Conservation (phyloP, 371 early-diverging fungal genomes). For the Mortierella sp. region DNA sequence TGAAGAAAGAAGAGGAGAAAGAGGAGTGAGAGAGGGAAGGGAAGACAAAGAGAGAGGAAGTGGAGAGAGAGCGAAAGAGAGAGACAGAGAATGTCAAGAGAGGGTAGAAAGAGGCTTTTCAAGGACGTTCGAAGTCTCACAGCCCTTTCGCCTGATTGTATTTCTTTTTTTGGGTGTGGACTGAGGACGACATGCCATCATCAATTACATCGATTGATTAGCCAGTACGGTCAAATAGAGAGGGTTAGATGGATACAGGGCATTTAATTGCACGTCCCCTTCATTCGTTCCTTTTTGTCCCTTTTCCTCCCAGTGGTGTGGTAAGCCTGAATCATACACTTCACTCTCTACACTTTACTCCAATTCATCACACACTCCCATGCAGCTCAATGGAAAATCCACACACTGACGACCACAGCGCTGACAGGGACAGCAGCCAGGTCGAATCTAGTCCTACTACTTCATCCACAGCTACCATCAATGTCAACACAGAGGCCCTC, state of each 20-base stretch:
- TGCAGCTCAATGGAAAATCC: not conserved
- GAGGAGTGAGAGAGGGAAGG: not conserved
- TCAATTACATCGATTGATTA: not conserved
- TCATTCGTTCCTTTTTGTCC: not conserved
- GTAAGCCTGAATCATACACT: not conserved
- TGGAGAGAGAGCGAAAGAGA: no score
- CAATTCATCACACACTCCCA: not conserved
- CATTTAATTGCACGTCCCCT: not conserved
- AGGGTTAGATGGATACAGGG: not conserved
- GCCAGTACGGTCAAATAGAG: not conserved
- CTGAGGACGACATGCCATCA: no score
- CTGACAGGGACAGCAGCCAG: constrained; percentile 7
- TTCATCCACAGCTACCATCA: not conserved
- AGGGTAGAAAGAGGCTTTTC: no score
- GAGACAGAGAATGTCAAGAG: no score
- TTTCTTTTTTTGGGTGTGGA: not conserved
- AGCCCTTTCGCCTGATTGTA: not conserved
- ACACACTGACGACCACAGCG: not conserved
- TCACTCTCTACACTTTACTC: not conserved
- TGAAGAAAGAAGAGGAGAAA: not conserved
- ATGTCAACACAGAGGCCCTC: not conserved
- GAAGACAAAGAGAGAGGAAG: no score
- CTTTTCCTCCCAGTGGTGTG: not conserved
- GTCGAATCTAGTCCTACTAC: not conserved
- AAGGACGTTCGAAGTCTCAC: not conserved